Conservation (phyloP, 805 yeast species). For the Spathaspora boniae region DNA sequence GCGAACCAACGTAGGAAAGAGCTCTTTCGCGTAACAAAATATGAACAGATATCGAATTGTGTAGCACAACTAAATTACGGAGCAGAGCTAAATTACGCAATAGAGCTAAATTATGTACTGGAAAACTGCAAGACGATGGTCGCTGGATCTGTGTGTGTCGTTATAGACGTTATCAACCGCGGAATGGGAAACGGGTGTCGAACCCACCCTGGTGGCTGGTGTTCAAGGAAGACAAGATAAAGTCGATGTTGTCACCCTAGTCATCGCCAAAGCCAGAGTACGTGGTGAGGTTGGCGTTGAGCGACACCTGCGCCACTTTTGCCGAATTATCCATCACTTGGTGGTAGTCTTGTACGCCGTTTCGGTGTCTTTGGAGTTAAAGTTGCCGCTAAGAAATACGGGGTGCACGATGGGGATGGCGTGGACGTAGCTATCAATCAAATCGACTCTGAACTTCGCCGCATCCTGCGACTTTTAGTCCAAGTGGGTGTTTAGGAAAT, state of each 20-base stretch:
- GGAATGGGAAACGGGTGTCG: constrained; percentile 20
- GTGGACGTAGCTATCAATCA: constrained; percentile 38
- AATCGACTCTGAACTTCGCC: constrained; percentile 39
- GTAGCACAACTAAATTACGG: neutral
- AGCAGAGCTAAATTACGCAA: neutral
- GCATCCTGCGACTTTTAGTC: constrained; percentile 36
- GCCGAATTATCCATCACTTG: constrained; percentile 14
- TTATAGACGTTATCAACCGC: constrained; percentile 33
- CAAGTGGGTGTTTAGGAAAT: constrained; percentile 37
- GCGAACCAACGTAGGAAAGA: too few species aligned
- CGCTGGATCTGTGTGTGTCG: constrained; percentile 37
- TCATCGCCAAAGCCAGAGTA: constrained; percentile 12
- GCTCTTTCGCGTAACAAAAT: too few species aligned
- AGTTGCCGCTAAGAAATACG: constrained; percentile 47
- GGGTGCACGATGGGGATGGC: constrained; percentile 17
- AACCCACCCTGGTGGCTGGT: constrained; percentile 12
- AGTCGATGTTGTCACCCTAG: constrained; percentile 35
- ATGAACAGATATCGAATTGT: neutral
- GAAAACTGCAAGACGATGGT: constrained; percentile 44
- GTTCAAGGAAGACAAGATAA: constrained; percentile 29
- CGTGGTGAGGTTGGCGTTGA: constrained; percentile 24
- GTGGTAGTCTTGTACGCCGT: constrained; percentile 24
- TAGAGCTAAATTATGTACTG: neutral
- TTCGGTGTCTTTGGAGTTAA: constrained; percentile 38
- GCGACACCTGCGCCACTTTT: constrained; percentile 15